Evolutionary conservation across 169 alveolate species (phyloP), one percentile per base, ranked within the genome.

Genomic region (Eimeria falciformis): DNA sequence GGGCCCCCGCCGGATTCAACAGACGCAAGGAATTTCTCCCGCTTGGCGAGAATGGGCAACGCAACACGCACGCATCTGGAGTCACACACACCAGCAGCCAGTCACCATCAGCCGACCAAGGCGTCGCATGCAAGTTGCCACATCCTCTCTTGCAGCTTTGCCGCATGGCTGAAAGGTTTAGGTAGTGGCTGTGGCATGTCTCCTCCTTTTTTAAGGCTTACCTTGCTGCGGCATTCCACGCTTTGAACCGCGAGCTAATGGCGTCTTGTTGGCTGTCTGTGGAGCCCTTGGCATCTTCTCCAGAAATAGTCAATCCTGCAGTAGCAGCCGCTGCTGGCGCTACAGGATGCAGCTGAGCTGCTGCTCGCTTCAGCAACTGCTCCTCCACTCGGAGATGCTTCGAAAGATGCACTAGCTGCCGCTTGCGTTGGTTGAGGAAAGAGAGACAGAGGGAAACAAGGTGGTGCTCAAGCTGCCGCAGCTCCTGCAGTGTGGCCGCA

Each of bases 191-290:
- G n/a, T n/a, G n/a, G n/a, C n/a, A n/a, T n/a, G n/a, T n/a, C n/a
- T n/a, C n/a, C n/a, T n/a, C n/a, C n/a, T n/a, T n/a, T n/a, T n/a
- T n/a, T n/a, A n/a, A n/a, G 23, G 43, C 83, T 21, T 55, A 46
- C 86, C 86, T 77, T 14, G 86, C 86, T 1, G 86, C 58, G 0
- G 86, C 86, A 29, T 77, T 77, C 86, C 86, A 77, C 23, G 86
- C 69, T 68, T 77, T 77, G 50, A 77, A 45, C 86, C 47, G 43
- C 68, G 33, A 1, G 25, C 58, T 45, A 5, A 77, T 53, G 21
- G 25, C 23, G 3, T 27, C 0, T 46, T 68, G 68, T 68, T 77
- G 86, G 69, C 47, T 33, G 23, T 47, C 69, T 4, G 21, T 0
- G 21, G 85, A 46, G 29, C 45, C 45, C 37, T 14, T 29, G 77